These are phyloP conservation scores for Aspergillus leporis DNA, from an alignment of 495 filamentous ascomycete species.

Conservation along the genomic window DNA sequence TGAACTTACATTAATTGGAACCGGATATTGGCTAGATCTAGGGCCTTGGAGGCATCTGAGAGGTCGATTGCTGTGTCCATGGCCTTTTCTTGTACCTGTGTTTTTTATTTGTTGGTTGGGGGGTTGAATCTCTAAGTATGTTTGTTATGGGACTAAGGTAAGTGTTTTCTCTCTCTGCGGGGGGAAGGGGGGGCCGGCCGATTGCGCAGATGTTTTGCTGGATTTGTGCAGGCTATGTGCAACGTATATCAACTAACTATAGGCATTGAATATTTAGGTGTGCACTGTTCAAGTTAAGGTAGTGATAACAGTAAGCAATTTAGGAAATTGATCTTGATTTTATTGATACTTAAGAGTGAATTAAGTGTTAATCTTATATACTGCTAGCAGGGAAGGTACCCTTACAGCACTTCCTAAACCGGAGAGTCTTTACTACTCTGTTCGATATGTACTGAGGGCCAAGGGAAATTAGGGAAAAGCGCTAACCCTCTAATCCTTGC, in stretches of 20 bases:
- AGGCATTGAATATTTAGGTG: too few relatives aligned
- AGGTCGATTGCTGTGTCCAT: conserved; percentile 95
- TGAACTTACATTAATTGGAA: conserved; percentile 85
- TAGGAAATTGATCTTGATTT: background rate
- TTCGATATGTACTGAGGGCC: too few relatives aligned
- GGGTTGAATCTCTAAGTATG: background rate
- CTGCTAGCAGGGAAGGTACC: background rate
- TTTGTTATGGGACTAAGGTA: background rate
- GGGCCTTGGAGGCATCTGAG: conserved; percentile 74
- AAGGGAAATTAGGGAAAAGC: background rate
- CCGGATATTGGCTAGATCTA: conserved; percentile 90
- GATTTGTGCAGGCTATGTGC: too few relatives aligned
- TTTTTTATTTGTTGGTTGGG: background rate
- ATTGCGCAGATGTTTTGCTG: too few relatives aligned
- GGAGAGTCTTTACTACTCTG: background rate
- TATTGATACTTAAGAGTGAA: too few relatives aligned
- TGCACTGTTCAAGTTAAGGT: too few relatives aligned
- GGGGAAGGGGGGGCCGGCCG: too few relatives aligned
- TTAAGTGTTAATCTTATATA: background rate
- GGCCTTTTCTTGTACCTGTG: conserved; percentile 14
- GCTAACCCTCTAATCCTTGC: background rate
- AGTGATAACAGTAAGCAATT: background rate
- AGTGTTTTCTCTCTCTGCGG: background rate
- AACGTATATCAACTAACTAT: too few relatives aligned
- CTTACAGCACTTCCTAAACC: background rate